These are phyloP conservation scores for Xylariaceae sp. DNA, from an alignment of 2,329 filamentous ascomycete species.

Conservation along the genomic window DNA sequence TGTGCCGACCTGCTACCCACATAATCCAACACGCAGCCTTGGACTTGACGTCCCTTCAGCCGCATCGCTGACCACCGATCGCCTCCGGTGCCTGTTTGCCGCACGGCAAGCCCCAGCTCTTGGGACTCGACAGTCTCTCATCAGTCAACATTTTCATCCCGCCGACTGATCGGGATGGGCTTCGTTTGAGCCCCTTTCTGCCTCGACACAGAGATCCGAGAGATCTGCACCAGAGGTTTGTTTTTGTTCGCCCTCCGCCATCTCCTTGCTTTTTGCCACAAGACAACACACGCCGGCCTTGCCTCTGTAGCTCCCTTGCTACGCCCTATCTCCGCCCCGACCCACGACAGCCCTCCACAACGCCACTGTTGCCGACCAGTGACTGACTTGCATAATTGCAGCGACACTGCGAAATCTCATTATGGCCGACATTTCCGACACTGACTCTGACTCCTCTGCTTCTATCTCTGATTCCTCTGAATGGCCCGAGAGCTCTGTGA, in stretches of 20 bases:
- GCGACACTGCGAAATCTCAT: not conserved
- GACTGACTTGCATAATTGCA: not conserved
- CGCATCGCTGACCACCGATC: not conserved
- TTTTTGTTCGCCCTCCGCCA: no score
- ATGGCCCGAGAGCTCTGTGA: not conserved
- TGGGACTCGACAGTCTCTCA: no score
- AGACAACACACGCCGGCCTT: not conserved
- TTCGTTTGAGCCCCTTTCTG: no score
- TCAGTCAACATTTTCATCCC: no score
- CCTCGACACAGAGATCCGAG: no score
- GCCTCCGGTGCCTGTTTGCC: no score
- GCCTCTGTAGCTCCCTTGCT: not conserved
- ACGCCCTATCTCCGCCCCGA: not conserved
- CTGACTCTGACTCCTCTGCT: slow-evolving; percentile 9
- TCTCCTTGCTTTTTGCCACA: no score
- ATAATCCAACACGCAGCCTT: not conserved
- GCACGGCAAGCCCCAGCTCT: no score
- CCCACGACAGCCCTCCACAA: not conserved
- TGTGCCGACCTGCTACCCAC: no score
- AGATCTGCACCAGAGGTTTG: no score
- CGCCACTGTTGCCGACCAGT: not conserved
- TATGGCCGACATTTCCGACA: slow-evolving; percentile 25
- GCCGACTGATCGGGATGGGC: no score
- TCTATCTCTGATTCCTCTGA: not conserved
- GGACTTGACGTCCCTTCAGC: not conserved